phyloP scores from a whole-genome alignment of 495 filamentous ascomycete genomes.

The Massariosphaeria phaeospora region DNA sequence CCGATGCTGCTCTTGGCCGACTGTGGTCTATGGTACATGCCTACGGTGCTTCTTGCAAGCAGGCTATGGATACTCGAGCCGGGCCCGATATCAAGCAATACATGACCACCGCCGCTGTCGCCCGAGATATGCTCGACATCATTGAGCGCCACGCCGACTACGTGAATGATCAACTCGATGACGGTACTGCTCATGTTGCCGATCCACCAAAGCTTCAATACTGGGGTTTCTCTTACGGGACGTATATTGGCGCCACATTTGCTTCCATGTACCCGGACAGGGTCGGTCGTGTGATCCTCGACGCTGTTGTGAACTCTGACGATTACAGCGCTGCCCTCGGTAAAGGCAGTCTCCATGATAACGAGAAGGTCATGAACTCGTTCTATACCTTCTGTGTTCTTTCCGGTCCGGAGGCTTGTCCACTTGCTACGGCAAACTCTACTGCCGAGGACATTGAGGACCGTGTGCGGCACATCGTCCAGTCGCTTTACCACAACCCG shows the following conservation, averaged over 20 bases:
- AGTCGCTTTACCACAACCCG: slow-evolving; percentile 46
- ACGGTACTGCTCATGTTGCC: not conserved
- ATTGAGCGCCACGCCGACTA: slow-evolving; percentile 48
- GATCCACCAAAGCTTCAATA: slow-evolving; percentile 34
- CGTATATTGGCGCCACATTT: slow-evolving; percentile 43
- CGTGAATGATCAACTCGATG: slow-evolving; percentile 32
- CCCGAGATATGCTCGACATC: slow-evolving; percentile 50
- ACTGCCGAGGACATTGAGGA: slow-evolving; percentile 43
- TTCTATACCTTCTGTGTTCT: slow-evolving; percentile 53
- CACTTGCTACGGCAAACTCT: slow-evolving; percentile 41
- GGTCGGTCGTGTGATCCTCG: slow-evolving; percentile 48
- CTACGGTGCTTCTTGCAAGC: slow-evolving; percentile 34
- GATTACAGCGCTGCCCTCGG: slow-evolving; percentile 35
- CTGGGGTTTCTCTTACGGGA: slow-evolving; percentile 39
- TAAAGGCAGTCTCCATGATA: slow-evolving; percentile 37
- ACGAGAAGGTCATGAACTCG: slow-evolving; percentile 47
- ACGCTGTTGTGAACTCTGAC: slow-evolving; percentile 50
- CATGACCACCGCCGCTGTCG: slow-evolving; percentile 47
- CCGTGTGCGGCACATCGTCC: slow-evolving; percentile 43
- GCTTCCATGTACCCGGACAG: slow-evolving; percentile 52
- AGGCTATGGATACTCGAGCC: slow-evolving; percentile 22
- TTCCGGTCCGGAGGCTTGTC: slow-evolving; percentile 48
- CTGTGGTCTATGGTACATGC: slow-evolving; percentile 40
- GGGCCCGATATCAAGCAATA: slow-evolving; percentile 44
- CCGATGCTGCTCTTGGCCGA: slow-evolving; percentile 39